A percentile compares a stretch with the other conserved stretches of the same genome.
These are phyloP conservation scores for Globisporangium uncinulatum DNA, from an alignment of 352 stramenopile genomes.

Conservation along the genomic window DNA sequence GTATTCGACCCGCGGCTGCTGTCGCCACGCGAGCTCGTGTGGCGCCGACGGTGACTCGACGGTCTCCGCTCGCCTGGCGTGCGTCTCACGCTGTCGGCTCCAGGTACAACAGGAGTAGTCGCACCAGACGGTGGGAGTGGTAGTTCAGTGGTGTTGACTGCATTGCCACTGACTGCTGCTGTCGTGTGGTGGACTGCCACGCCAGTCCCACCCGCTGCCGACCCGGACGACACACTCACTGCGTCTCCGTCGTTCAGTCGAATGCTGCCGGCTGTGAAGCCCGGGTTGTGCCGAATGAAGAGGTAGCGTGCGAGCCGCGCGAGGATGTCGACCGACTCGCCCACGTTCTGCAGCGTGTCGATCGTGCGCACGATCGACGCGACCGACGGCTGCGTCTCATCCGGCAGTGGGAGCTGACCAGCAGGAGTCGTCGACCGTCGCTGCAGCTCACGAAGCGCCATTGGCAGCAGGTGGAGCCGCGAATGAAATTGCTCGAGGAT, in stretches of 20 bases:
- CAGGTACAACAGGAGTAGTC: background rate
- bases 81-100: background rate
- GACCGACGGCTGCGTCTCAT: conserved; percentile 7
- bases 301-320: conserved; percentile 40
- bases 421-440: background rate
- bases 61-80: conserved; percentile 5
- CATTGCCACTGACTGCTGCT: background rate
- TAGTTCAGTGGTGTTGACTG: background rate
- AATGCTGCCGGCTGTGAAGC: conserved; percentile 2
- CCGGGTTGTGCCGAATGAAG: conserved; percentile 36
- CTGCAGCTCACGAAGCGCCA: conserved; percentile 33
- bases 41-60: conserved; percentile 11
- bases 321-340: conserved; percentile 43
- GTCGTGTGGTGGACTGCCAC: background rate
- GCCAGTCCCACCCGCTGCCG: background rate
- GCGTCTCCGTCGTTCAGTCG: conserved; percentile 7
- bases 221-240: background rate
- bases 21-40: conserved; percentile 5
- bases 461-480: conserved; percentile 37
- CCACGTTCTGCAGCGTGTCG: conserved; percentile 48
- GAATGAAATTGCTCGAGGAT: conserved; percentile 44
- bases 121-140: background rate
- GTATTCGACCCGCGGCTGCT: background rate
- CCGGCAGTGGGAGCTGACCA: background rate
- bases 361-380: conserved; percentile 33